These are phyloP conservation scores for Amanita subjunquillea DNA, from an alignment of 768 basidiomycete genomes.

Conservation along the genomic window DNA sequence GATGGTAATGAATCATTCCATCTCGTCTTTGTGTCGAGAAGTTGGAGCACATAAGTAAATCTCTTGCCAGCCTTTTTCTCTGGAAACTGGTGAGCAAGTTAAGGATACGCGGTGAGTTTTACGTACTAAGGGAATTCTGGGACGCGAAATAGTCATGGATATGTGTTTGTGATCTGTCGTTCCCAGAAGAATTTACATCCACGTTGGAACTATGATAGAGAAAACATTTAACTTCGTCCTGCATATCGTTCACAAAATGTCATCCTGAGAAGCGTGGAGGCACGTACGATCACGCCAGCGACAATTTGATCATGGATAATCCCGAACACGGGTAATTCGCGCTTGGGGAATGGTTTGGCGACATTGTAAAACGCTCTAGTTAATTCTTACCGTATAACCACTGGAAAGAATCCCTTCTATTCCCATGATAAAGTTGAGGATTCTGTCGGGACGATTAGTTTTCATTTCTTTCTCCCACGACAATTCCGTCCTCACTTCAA, in stretches of 20 bases:
- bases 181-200: neutral
- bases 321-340: constrained; percentile 81
- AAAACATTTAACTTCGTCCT: constrained; percentile 37
- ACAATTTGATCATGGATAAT: constrained; percentile 56
- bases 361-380: neutral
- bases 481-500: constrained; percentile 38
- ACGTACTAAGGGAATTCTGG: neutral
- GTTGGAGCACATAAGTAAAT: constrained; percentile 22
- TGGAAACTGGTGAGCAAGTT: neutral
- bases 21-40: constrained; percentile 70
- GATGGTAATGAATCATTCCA: constrained; percentile 36
- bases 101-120: neutral
- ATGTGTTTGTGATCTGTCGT: neutral
- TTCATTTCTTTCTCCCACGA: neutral
- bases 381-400: constrained; percentile 38
- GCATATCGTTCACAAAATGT: constrained; percentile 1
- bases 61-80: neutral
- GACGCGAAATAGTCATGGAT: neutral
- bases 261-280: neutral
- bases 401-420: constrained; percentile 38
- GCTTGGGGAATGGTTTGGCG: constrained; percentile 24
- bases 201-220: constrained; percentile 7
- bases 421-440: constrained; percentile 64
- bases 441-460: constrained; percentile 24
- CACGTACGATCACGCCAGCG: constrained; percentile 62